Evolutionary conservation across 805 yeast species (phyloP).

Genomic region (Candida oleophila): DNA sequence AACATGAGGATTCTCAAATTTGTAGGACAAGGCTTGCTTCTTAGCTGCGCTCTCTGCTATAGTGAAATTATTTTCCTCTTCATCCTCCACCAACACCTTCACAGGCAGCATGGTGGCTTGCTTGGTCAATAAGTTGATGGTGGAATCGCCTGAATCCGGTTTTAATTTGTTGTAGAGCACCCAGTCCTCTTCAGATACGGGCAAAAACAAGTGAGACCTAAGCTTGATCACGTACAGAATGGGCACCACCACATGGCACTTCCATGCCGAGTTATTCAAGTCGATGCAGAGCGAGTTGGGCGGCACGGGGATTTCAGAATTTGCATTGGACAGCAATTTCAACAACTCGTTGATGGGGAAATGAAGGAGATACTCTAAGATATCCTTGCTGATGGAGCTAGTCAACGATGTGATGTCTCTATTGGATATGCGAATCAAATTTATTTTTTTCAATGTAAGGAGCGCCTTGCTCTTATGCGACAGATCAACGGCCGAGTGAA

Average conservation of each 20-base stretch:
- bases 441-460: conserved; percentile 19
- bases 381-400: conserved; percentile 13
- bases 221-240: conserved; percentile 15
- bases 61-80: conserved; percentile 10
- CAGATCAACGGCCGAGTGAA: conserved; percentile 8
- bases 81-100: conserved; percentile 11
- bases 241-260: conserved; percentile 19
- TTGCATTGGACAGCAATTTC: conserved; percentile 11
- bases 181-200: not conserved
- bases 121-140: conserved; percentile 9
- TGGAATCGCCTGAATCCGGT: not conserved
- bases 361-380: conserved; percentile 6
- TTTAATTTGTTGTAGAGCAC: not conserved
- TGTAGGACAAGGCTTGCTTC: conserved; percentile 4
- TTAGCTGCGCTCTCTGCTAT: conserved; percentile 16
- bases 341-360: conserved; percentile 5
- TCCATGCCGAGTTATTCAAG: conserved; percentile 17
- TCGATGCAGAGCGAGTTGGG: conserved; percentile 9
- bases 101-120: conserved; percentile 5
- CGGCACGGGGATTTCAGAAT: conserved; percentile 7
- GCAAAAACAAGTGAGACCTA: not conserved
- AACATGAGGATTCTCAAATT: conserved; percentile 7
- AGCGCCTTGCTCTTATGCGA: conserved; percentile 23
- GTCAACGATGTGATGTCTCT: conserved; percentile 19
- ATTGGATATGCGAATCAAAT: conserved; percentile 22